phyloP scores from a whole-genome alignment of 805 yeast species.

The Kockiozyma suomiensis region DNA sequence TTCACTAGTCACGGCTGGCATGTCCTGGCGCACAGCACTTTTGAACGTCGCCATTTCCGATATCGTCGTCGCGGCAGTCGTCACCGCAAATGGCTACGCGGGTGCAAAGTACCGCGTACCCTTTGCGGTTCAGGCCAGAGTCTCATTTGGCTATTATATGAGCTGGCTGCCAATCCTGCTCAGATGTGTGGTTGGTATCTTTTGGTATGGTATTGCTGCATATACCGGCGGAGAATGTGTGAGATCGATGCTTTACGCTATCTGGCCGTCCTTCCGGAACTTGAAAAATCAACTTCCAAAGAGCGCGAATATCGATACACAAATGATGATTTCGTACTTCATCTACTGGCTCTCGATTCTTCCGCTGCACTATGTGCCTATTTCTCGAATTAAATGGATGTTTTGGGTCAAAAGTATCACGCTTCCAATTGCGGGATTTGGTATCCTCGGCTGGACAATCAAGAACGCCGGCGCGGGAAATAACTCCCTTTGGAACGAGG shows the following conservation, averaged over 20 bases:
- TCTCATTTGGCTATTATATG: slow-evolving; percentile 85
- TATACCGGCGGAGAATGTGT: slow-evolving; percentile 81
- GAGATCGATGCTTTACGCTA: slow-evolving; percentile 65
- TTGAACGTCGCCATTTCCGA: slow-evolving; percentile 13
- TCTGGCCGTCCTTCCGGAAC: slow-evolving; percentile 23
- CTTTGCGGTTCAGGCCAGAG: slow-evolving; percentile 73
- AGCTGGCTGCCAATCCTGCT: slow-evolving; percentile 76
- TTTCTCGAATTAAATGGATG: slow-evolving; percentile 74
- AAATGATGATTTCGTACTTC: slow-evolving; percentile 72
- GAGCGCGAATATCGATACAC: slow-evolving; percentile 38
- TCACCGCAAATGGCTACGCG: slow-evolving; percentile 70
- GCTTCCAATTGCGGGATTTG: slow-evolving; percentile 64
- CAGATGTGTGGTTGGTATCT: slow-evolving; percentile 81
- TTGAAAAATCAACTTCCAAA: slow-evolving; percentile 27
- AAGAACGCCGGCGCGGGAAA: slow-evolving; percentile 76
- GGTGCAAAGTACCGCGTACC: slow-evolving; percentile 62
- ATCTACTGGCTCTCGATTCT: slow-evolving; percentile 63
- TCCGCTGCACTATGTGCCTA: slow-evolving; percentile 77
- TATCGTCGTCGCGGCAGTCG: slow-evolving; percentile 64
- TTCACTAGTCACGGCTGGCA: slow-evolving; percentile 23
- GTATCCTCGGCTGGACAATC: slow-evolving; percentile 75
- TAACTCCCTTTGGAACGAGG: slow-evolving; percentile 60
- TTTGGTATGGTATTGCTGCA: slow-evolving; percentile 87
- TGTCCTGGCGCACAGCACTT: slow-evolving; percentile 24
- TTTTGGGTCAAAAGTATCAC: slow-evolving; percentile 73